Conservation (phyloP, 2,329 filamentous ascomycete species). For the Colletotrichum simmondsii region DNA sequence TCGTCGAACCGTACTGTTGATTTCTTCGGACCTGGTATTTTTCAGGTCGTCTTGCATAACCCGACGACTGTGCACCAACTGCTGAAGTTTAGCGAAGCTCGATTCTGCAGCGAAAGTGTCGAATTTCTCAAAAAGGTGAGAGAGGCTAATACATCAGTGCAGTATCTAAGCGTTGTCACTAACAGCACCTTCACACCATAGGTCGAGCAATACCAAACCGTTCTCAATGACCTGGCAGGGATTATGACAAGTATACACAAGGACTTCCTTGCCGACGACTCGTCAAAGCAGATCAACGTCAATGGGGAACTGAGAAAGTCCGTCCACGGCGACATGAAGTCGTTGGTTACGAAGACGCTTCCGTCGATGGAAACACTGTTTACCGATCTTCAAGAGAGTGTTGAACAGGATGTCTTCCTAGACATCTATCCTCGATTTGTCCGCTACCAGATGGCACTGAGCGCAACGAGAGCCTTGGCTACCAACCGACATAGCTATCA, state of each 20-base stretch:
- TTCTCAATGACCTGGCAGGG: constrained; percentile 50
- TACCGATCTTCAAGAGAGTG: constrained; percentile 52
- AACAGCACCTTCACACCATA: constrained; percentile 29
- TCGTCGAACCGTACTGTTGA: constrained; percentile 47
- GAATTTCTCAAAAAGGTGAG: constrained; percentile 63
- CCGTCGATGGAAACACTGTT: constrained; percentile 59
- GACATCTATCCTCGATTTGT: constrained; percentile 66
- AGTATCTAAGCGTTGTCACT: constrained; percentile 36
- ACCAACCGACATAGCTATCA: constrained; percentile 52
- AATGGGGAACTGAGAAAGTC: constrained; percentile 51
- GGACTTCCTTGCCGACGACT: constrained; percentile 40
- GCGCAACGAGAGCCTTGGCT: constrained; percentile 57
- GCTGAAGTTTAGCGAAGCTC: constrained; percentile 56
- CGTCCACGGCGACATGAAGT: constrained; percentile 58
- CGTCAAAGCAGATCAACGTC: constrained; percentile 54
- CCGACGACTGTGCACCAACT: constrained; percentile 58
- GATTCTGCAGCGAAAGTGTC: constrained; percentile 60
- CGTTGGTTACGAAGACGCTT: constrained; percentile 54
- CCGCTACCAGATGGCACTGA: constrained; percentile 59
- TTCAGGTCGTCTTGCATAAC: constrained; percentile 62
- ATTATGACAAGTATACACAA: constrained; percentile 49
- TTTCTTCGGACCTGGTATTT: constrained; percentile 61
- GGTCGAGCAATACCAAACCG: constrained; percentile 55
- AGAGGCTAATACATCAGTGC: constrained; percentile 15
- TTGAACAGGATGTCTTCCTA: constrained; percentile 55